phyloP scores from a whole-genome alignment of 495 filamentous ascomycete genomes.

The Lasiosphaeria hispida region DNA sequence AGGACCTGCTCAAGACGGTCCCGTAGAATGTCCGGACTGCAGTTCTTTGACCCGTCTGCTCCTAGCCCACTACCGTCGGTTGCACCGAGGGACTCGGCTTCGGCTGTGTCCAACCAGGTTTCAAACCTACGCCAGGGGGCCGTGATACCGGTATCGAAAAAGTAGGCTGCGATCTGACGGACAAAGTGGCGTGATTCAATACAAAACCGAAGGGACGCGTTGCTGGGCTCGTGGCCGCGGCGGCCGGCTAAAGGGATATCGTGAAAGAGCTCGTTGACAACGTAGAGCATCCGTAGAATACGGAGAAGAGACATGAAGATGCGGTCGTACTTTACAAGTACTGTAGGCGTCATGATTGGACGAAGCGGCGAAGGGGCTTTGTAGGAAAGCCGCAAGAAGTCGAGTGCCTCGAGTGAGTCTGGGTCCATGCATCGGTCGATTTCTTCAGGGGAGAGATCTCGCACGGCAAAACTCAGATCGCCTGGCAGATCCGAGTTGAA shows the following conservation, averaged over 20 bases:
- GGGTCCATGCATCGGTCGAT: slow-evolving; percentile 77
- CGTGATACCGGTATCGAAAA: slow-evolving; percentile 72
- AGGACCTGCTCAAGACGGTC: slow-evolving; percentile 74
- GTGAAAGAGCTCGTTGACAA: slow-evolving; percentile 68
- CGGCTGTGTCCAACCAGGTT: slow-evolving; percentile 58
- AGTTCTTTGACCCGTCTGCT: slow-evolving; percentile 8
- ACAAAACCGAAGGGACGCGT: slow-evolving; percentile 58
- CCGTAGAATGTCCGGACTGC: slow-evolving; percentile 61
- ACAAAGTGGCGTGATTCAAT: slow-evolving; percentile 79
- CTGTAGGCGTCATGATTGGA: slow-evolving; percentile 63
- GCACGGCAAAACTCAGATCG: slow-evolving; percentile 79
- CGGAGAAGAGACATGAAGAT: slow-evolving; percentile 79
- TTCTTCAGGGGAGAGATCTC: slow-evolving; percentile 73
- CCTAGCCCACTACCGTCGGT: slow-evolving; percentile 10
- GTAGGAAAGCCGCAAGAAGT: slow-evolving; percentile 87
- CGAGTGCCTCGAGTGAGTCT: slow-evolving; percentile 76
- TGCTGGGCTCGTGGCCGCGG: slow-evolving; percentile 29
- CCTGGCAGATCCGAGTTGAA: slow-evolving; percentile 64
- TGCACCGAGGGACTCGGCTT: slow-evolving; percentile 47
- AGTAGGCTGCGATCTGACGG: slow-evolving; percentile 63
- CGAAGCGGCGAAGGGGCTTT: slow-evolving; percentile 71
- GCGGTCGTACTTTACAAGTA: slow-evolving; percentile 75
- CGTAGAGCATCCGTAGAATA: slow-evolving; percentile 74
- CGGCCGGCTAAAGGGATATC: slow-evolving; percentile 32
- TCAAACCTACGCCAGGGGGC: slow-evolving; percentile 70